These are phyloP conservation scores for Colletotrichum kahawae DNA, from an alignment of 2,329 filamentous ascomycete species.

Conservation along the genomic window DNA sequence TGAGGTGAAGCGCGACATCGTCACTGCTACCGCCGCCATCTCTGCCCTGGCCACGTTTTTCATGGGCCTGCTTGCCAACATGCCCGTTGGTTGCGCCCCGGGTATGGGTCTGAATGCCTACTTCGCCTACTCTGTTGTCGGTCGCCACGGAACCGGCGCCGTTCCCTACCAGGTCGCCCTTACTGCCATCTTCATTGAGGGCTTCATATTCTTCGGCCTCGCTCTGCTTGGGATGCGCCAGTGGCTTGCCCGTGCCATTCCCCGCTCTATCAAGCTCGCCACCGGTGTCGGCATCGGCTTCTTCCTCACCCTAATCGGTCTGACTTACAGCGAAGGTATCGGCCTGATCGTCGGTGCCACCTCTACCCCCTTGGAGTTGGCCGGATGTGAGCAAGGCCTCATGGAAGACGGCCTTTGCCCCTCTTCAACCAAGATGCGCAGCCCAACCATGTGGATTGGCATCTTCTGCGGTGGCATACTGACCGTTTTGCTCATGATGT, in stretches of 20 bases:
- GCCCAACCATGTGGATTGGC: conserved; percentile 83
- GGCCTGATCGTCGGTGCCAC: conserved; percentile 75
- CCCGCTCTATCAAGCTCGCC: conserved; percentile 83
- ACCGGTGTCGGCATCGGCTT: conserved; percentile 86
- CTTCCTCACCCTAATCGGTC: conserved; percentile 77
- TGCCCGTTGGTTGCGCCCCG: conserved; percentile 52
- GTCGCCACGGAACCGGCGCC: conserved; percentile 73
- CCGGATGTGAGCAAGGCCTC: conserved; percentile 62
- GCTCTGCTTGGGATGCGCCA: conserved; percentile 83
- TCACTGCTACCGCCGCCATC: conserved; percentile 86
- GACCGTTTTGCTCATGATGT: conserved; percentile 82
- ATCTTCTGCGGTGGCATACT: conserved; percentile 86
- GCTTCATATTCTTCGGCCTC: conserved; percentile 82
- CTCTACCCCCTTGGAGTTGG: conserved; percentile 74
- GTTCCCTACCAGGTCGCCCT: conserved; percentile 79
- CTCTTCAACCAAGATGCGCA: conserved; percentile 75
- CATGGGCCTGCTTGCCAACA: conserved; percentile 83
- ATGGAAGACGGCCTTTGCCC: conserved; percentile 62
- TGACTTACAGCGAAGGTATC: conserved; percentile 84
- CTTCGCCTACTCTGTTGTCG: conserved; percentile 79
- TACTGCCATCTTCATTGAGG: conserved; percentile 88
- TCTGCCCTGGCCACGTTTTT: conserved; percentile 79
- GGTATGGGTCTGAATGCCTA: conserved; percentile 78
- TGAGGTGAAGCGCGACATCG: conserved; percentile 75
- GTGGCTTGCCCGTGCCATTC: conserved; percentile 85